A percentile compares a stretch with the other conserved stretches of the same genome.
phyloP scores from a whole-genome alignment of 345 rosid species.

The Euphorbia peplus region DNA sequence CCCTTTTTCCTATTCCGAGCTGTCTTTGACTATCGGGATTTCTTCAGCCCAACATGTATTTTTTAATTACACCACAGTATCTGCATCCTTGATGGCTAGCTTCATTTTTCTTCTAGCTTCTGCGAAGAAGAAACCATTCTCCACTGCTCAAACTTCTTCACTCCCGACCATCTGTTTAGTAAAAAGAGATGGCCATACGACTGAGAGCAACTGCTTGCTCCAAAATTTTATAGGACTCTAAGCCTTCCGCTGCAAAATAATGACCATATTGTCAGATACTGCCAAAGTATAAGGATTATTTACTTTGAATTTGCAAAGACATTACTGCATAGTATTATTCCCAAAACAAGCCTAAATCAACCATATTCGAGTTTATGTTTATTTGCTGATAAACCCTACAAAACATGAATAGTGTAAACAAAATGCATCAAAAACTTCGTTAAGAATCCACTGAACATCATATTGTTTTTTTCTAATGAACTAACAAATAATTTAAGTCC shows the following conservation, averaged over 20 bases:
- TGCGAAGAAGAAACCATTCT: slow-evolving; percentile 16
- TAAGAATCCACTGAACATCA: background rate
- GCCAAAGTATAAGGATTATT: background rate
- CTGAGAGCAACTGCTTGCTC: slow-evolving; percentile 36
- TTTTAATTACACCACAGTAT: slow-evolving; percentile 34
- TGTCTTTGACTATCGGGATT: slow-evolving; percentile 24
- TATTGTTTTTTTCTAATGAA: background rate
- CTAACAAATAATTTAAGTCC: no score
- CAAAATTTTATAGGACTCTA: slow-evolving; percentile 33
- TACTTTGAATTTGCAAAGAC: background rate
- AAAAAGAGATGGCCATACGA: slow-evolving; percentile 34
- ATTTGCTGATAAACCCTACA: background rate
- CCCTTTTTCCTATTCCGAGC: slow-evolving; percentile 20
- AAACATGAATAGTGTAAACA: background rate
- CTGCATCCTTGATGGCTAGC: slow-evolving; percentile 27
- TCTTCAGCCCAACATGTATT: slow-evolving; percentile 36
- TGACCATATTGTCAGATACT: slow-evolving; percentile 8
- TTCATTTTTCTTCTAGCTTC: slow-evolving; percentile 23
- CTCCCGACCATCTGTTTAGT: slow-evolving; percentile 27
- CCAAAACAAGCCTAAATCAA: no score
- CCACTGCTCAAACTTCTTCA: slow-evolving; percentile 33
- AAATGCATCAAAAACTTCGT: background rate
- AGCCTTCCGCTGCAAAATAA: slow-evolving; percentile 37
- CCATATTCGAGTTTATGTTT: background rate
- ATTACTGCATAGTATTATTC: no score